Percentiles rank a stretch among this genome's conserved stretches.
Conservation (phyloP, 148 eudicot species). For the Chenopodium suecicum region DNA sequence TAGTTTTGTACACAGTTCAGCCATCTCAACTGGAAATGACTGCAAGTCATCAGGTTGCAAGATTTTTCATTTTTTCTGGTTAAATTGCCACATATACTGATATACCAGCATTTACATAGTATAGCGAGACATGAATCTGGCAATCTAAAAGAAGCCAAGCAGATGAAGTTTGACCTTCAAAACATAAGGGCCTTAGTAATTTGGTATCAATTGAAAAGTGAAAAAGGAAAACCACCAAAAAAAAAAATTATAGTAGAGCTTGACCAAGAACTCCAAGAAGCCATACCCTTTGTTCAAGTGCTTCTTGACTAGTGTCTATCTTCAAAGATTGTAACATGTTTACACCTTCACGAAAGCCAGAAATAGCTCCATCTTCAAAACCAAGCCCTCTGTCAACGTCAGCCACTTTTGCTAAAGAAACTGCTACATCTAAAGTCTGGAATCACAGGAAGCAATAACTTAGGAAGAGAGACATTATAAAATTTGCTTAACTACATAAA, state of each 20-base stretch:
- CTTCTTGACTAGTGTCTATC: constrained; percentile 52
- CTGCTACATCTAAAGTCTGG: constrained; percentile 78
- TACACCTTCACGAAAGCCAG: constrained; percentile 74
- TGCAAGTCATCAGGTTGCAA: background rate
- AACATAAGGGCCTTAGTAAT: background rate
- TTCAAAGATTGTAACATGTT: constrained; percentile 56
- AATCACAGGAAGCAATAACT: constrained; percentile 10
- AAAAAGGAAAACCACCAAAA: background rate
- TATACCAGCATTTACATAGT: background rate
- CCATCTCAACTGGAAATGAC: background rate
- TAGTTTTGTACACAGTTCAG: background rate
- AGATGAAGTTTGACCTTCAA: background rate
- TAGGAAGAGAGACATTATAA: background rate
- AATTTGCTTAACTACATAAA: background rate
- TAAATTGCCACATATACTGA: background rate
- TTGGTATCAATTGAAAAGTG: background rate
- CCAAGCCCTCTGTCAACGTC: constrained; percentile 87
- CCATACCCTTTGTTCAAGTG: constrained; percentile 81
- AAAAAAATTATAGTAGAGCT: background rate
- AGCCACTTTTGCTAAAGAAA: constrained; percentile 94
- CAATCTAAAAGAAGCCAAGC: background rate
- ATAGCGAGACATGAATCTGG: too few species aligned
- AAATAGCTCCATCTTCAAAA: constrained; percentile 60
- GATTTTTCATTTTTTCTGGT: background rate
- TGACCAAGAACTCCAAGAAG: constrained; percentile 11